Evolutionary conservation across 352 stramenopile genomes (phyloP).

Genomic region (Albugo laibachii): DNA sequence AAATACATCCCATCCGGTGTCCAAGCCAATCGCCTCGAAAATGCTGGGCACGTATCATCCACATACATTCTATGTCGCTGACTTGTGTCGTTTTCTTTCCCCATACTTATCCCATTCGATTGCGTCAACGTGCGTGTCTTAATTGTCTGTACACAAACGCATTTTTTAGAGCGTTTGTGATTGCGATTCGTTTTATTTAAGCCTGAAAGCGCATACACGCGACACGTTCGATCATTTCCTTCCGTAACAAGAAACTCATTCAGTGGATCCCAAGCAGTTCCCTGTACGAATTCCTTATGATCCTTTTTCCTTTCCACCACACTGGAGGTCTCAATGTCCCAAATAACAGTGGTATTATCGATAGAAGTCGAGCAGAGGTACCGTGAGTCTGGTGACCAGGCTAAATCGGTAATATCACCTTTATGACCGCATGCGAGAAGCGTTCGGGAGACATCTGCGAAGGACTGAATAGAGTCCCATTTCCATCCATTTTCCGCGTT

Average conservation of each 20-base stretch:
- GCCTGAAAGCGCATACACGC: slow-evolving; percentile 76
- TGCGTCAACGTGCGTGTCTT: slow-evolving; percentile 47
- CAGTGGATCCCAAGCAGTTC: slow-evolving; percentile 89
- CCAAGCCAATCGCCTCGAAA: slow-evolving; percentile 84
- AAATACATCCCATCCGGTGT: slow-evolving; percentile 87
- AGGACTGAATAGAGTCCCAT: slow-evolving; percentile 57
- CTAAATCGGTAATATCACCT: slow-evolving; percentile 82
- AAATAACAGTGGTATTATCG: slow-evolving; percentile 84
- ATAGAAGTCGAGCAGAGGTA: slow-evolving; percentile 84
- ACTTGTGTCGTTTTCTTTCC: slow-evolving; percentile 3
- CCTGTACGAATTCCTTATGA: slow-evolving; percentile 93
- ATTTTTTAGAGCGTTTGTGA: slow-evolving; percentile 20
- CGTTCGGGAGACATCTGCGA: slow-evolving; percentile 57
- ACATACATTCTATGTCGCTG: slow-evolving; percentile 81
- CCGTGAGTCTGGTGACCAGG: slow-evolving; percentile 82
- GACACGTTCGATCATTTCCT: slow-evolving; percentile 87
- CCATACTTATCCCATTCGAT: neutral
- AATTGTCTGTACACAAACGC: slow-evolving; percentile 49
- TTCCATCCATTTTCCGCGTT: slow-evolving; percentile 38
- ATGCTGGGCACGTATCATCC: slow-evolving; percentile 88
- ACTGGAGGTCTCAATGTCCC: slow-evolving; percentile 55
- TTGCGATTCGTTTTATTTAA: slow-evolving; percentile 24
- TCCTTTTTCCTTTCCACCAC: slow-evolving; percentile 77
- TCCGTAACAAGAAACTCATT: slow-evolving; percentile 87
- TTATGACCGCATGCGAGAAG: slow-evolving; percentile 68